A percentile compares a stretch with the other conserved stretches of the same genome.
phyloP scores from a whole-genome alignment of 345 rosid genomes.

The thale cress (Arabidopsis thaliana) region DNA sequence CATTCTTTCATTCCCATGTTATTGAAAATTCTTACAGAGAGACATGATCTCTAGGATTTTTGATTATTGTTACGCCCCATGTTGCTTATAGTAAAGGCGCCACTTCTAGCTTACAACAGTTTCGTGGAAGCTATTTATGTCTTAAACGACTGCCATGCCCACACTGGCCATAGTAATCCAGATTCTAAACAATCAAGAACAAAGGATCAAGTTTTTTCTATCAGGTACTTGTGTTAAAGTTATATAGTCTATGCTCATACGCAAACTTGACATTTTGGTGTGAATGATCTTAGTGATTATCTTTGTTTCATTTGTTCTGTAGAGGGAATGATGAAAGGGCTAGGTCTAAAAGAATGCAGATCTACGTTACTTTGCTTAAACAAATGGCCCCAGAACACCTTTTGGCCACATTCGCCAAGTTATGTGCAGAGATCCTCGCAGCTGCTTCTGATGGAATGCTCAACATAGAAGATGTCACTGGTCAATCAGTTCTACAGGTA shows the following conservation, averaged over 20 bases:
- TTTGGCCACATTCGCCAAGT: conserved; percentile 92
- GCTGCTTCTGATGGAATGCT: conserved; percentile 95
- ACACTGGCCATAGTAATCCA: conserved; percentile 52
- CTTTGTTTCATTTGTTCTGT: conserved; percentile 36
- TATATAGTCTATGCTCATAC: conserved; percentile 23
- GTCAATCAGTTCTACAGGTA: conserved; percentile 94
- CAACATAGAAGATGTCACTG: conserved; percentile 66
- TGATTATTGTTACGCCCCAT: conserved; percentile 26
- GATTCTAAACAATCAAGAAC: conserved; percentile 59
- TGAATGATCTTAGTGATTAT: conserved; percentile 23
- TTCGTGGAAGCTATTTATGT: conserved; percentile 93
- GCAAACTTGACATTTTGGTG: conserved; percentile 19
- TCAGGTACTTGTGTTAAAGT: conserved; percentile 55
- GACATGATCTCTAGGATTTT: conserved; percentile 19
- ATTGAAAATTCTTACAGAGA: conserved; percentile 6
- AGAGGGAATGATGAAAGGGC: conserved; percentile 83
- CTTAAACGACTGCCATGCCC: conserved; percentile 77
- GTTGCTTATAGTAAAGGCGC: conserved; percentile 75
- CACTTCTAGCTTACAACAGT: conserved; percentile 95
- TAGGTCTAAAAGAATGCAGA: conserved; percentile 85
- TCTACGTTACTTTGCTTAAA: conserved; percentile 75
- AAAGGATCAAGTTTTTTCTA: conserved; percentile 66
- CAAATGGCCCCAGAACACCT: conserved; percentile 99
- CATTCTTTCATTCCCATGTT: background rate
- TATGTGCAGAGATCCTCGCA: conserved; percentile 93